Evolutionary conservation across 345 rosid genomes (phyloP).

Genomic region (Heritiera fomes): DNA sequence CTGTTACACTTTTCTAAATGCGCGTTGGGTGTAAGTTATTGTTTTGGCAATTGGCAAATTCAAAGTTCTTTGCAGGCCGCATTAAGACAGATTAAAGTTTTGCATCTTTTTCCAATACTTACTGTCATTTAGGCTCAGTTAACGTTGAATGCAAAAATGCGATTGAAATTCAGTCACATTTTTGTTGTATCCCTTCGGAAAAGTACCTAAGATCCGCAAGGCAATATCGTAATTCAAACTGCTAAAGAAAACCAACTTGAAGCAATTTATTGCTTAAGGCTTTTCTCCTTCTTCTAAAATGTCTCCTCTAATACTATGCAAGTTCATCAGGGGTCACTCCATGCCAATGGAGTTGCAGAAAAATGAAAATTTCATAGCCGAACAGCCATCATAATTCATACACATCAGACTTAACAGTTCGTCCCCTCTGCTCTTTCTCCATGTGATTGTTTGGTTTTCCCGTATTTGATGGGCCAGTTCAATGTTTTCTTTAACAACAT

Average conservation of each 20-base stretch:
- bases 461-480: background rate
- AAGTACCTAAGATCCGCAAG: background rate
- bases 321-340: slow-evolving; percentile 40
- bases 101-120: background rate
- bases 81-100: background rate
- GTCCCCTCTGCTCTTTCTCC: slow-evolving; percentile 14
- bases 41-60: background rate
- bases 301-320: slow-evolving; percentile 17
- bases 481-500: slow-evolving; percentile 6
- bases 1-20: background rate
- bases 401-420: slow-evolving; percentile 35
- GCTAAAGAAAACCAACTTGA: background rate
- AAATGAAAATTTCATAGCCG: slow-evolving; percentile 37
- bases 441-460: background rate
- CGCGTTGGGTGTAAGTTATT: background rate
- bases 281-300: background rate
- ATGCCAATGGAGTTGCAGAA: slow-evolving; percentile 41
- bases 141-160: background rate
- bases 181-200: background rate
- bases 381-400: slow-evolving; percentile 29
- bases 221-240: background rate
- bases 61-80: background rate
- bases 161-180: background rate
- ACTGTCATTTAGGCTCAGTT: background rate
- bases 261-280: background rate